Base-by-base conservation (phyloP, 805 yeast species). In the Myxozyma nipponensis region DNA sequence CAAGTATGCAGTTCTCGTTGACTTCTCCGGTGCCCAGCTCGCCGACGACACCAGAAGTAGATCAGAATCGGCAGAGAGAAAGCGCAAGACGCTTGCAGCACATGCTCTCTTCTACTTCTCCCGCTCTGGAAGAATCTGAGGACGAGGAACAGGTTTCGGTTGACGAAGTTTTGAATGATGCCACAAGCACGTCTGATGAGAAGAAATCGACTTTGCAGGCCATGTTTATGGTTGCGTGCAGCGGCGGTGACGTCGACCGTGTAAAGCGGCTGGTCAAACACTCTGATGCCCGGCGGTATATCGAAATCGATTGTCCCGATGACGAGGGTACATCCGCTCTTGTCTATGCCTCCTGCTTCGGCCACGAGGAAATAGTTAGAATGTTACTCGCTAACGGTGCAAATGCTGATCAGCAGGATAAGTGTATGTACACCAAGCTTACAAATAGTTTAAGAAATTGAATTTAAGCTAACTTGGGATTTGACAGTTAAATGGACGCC, bases 401-500 rank as follows among this genome's bases (percentile, higher is more conserved):
- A 1, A 50, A 63, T 17, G 65, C 68, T 2, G 65, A 72, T 44
- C 47, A 49, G 19, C 68, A 63, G 46, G 76, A 72, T 58, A 62
- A 63, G 44, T 53, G 59, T 56, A 32, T 24, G 61, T 23, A 7
- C n/a, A 2, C n/a, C 15, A 42, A 32, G 6, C 15, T 39, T 17
- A 28, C 7, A 28, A 13, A 28, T 28, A 13, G 32, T 28, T n/a
- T n/a, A n/a, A n/a, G n/a, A n/a, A n/a, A n/a, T n/a, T n/a, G n/a
- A n/a, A n/a, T n/a, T 18, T 40, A 5, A 4, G 17, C 3, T 15
- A 15, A 15, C 21, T 34, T n/a, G n/a, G 26, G 23, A 19, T 13
- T 39, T 4, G 17, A 35, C 28, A 50, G 59, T 47, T 37, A 68
- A 66, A 42, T 72, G 75, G 75, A 67, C 76, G 4, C 67, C 96